Conservation (phyloP, 1,284 basidiomycete genomes). For the Trichosporon asahii region DNA sequence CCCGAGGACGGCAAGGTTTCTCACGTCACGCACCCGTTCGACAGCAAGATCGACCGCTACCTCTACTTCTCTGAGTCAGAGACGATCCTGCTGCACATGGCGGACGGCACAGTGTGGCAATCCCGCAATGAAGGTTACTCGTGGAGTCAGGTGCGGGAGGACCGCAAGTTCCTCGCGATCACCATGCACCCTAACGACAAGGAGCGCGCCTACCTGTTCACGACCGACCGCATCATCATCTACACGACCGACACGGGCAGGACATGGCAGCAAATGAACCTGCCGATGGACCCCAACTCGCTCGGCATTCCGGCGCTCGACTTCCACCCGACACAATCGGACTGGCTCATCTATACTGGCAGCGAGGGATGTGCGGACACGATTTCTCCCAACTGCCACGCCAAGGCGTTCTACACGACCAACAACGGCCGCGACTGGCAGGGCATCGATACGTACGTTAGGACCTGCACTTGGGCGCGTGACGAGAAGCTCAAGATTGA, state of each 20-base stretch:
- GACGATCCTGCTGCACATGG: conserved; percentile 79
- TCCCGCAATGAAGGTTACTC: conserved; percentile 91
- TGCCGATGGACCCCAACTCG: conserved; percentile 71
- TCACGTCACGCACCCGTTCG: conserved; percentile 62
- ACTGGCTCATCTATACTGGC: conserved; percentile 88
- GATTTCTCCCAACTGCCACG: conserved; percentile 59
- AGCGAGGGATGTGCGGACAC: conserved; percentile 61
- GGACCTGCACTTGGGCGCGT: conserved; percentile 86
- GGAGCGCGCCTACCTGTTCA: conserved; percentile 87
- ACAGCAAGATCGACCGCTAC: conserved; percentile 66
- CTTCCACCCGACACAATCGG: conserved; percentile 78
- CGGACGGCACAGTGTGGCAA: conserved; percentile 80
- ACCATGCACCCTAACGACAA: conserved; percentile 75
- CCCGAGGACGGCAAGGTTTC: conserved; percentile 64
- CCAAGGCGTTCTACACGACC: conserved; percentile 67
- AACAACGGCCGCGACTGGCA: conserved; percentile 77
- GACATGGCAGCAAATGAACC: conserved; percentile 63
- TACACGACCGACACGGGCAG: conserved; percentile 80
- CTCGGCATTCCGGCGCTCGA: conserved; percentile 73
- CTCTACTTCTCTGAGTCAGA: conserved; percentile 61
- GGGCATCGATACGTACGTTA: conserved; percentile 78
- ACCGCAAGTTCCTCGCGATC: conserved; percentile 71
- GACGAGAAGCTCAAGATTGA: conserved; percentile 76
- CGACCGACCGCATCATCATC: conserved; percentile 62
- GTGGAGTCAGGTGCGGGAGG: conserved; percentile 68